Evolutionary conservation across 805 yeast genomes (phyloP), one percentile per base, ranked within the genome.

Genomic region (Candida succiphila): DNA sequence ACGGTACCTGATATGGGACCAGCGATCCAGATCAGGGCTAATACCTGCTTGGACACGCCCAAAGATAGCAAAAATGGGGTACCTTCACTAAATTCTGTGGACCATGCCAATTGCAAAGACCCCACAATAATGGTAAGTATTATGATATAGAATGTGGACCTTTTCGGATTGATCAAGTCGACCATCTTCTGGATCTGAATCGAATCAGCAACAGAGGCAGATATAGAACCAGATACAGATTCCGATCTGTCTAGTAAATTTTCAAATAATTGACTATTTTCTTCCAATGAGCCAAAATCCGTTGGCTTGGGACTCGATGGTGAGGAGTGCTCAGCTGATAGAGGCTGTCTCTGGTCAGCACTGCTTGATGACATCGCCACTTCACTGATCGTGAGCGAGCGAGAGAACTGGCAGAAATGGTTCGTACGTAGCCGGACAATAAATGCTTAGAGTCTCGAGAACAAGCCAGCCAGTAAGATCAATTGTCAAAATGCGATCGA

Each of bases 21-120:
- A 1, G 81, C 80, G 17, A 76, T 63, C 84, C 83, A 76, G 4
- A 76, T 67, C 30, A 76, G 53, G 6, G 79, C 74, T 42, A 76
- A 50, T 1, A 63, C 44, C 17, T 70, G 65, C 43, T 73, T 75
- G 2, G 80, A 67, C 31, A 76, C 57, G 4, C 83, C 83, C n/a
- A 76, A 52, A 0, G 78, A 71, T n/a, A 75, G 51, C 13, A 76
- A 48, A 42, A 67, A 75, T 1, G 81, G 78, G 4, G 77, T 74
- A 3, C 79, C 79, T 40, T 74, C 76, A 4, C 77, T 66, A 44
- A 76, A 75, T 49, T 76, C 82, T 2, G 77, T 65, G 4, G 76
- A 70, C 82, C 83, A 76, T 0, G 81, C 72, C 33, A 75, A 52
- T 46, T 76, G 82, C 16, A 75, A 53, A 1, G 78, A 79, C 4